Conservation (phyloP, 1,284 basidiomycete genomes). For the Hemileia vastatrix region DNA sequence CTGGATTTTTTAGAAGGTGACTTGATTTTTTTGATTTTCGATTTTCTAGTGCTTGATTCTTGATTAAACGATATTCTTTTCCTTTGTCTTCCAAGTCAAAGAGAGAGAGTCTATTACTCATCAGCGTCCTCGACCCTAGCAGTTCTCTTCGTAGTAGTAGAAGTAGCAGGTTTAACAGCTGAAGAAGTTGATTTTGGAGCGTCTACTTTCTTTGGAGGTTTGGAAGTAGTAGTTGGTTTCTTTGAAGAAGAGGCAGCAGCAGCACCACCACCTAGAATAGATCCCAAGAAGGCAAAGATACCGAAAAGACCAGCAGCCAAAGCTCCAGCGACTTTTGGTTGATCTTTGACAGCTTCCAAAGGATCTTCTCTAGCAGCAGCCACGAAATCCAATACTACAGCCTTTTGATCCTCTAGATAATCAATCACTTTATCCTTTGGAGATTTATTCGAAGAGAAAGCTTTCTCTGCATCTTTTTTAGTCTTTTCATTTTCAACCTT, state of each 20-base stretch:
- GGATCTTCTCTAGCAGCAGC: slow-evolving; percentile 30
- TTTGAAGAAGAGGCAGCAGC: slow-evolving; percentile 24
- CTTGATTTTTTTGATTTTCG: too few species aligned
- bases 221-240: slow-evolving; percentile 29
- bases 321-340: slow-evolving; percentile 35
- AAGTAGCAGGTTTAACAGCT: slow-evolving; percentile 9
- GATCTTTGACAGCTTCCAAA: slow-evolving; percentile 35
- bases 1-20: too few species aligned
- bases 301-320: slow-evolving; percentile 33
- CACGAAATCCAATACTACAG: slow-evolving; percentile 30
- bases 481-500: slow-evolving; percentile 21
- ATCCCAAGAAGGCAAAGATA: slow-evolving; percentile 32
- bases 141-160: not conserved
- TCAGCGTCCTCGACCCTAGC: not conserved
- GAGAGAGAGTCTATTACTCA: not conserved
- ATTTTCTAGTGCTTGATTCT: too few species aligned
- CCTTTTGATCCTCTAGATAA: slow-evolving; percentile 27
- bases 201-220: slow-evolving; percentile 25
- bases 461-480: slow-evolving; percentile 17
- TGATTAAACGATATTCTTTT: slow-evolving; percentile 1
- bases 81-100: slow-evolving; percentile 5
- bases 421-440: slow-evolving; percentile 22
- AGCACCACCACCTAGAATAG: slow-evolving; percentile 28
- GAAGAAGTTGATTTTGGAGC: slow-evolving; percentile 29
- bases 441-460: slow-evolving; percentile 25